A percentile compares a stretch with the other conserved stretches of the same genome.
These are phyloP conservation scores for Aspergillus sp. DNA, from an alignment of 2,329 filamentous ascomycete species.

Conservation along the genomic window DNA sequence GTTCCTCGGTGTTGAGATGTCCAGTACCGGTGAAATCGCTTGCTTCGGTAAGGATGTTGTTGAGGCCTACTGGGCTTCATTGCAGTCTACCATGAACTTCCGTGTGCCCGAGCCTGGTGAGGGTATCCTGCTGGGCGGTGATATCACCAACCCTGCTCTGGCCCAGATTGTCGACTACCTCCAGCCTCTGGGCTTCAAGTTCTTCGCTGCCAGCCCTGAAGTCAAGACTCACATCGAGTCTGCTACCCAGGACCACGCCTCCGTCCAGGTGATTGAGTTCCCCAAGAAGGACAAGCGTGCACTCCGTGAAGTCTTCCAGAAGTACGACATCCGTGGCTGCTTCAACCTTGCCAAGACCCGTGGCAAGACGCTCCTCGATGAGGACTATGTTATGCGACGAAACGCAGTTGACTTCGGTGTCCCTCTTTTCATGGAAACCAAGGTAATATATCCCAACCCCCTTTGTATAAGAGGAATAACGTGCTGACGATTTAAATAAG, in stretches of 20 bases:
- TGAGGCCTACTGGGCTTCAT: constrained; percentile 95
- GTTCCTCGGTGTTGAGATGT: constrained; percentile 97
- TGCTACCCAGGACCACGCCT: constrained; percentile 63
- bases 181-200: constrained; percentile 86
- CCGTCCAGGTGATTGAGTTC: constrained; percentile 91
- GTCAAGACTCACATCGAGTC: constrained; percentile 84
- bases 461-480: neutral
- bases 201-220: constrained; percentile 78
- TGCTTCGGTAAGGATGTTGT: constrained; percentile 96
- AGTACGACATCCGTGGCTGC: constrained; percentile 91
- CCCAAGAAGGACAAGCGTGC: constrained; percentile 94
- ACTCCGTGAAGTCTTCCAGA: constrained; percentile 90
- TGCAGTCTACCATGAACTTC: constrained; percentile 99
- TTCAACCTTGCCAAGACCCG: constrained; percentile 89
- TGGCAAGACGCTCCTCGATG: constrained; percentile 80
- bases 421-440: constrained; percentile 96
- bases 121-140: constrained; percentile 91
- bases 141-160: constrained; percentile 69
- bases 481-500: constrained; percentile 50
- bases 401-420: constrained; percentile 99
- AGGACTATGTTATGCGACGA: constrained; percentile 97
- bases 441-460: constrained; percentile 58
- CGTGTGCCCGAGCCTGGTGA: constrained; percentile 90
- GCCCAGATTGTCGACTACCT: constrained; percentile 82
- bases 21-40: constrained; percentile 94